A percentile compares a stretch with the other conserved stretches of the same genome.
Conservation (phyloP, 2,329 filamentous ascomycete genomes). For the Chlorencoelia australis region DNA sequence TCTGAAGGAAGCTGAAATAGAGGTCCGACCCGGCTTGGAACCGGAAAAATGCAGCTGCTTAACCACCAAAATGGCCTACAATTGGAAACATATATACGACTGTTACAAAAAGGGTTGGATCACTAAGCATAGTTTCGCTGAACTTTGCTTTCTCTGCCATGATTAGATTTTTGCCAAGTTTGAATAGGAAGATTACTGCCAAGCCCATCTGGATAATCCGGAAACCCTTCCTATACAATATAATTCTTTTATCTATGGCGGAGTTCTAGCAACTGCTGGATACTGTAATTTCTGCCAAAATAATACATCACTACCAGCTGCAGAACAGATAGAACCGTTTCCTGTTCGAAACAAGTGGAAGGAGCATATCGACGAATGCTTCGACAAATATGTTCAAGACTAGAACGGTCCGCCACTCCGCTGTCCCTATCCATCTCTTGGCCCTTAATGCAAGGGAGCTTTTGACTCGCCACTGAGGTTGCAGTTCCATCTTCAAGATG, state of each 20-base stretch:
- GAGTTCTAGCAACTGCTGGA: conserved; percentile 1
- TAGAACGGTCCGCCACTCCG: neutral
- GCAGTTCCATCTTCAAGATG: conserved; percentile 1
- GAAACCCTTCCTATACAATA: neutral
- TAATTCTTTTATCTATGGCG: neutral
- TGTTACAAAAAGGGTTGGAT: neutral
- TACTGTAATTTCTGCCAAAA: neutral
- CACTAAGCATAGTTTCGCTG: neutral
- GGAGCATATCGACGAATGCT: neutral
- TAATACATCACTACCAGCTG: neutral
- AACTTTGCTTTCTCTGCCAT: neutral
- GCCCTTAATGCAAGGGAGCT: neutral
- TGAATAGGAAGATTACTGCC: neutral
- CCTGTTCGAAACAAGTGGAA: conserved; percentile 1
- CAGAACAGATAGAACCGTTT: neutral
- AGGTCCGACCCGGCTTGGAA: neutral
- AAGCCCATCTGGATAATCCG: neutral
- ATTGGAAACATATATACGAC: conserved; percentile 4
- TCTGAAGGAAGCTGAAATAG: neutral
- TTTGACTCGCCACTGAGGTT: conserved; percentile 1
- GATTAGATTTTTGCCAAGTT: conserved; percentile 1
- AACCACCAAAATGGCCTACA: neutral
- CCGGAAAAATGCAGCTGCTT: neutral
- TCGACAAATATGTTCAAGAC: conserved; percentile 1
- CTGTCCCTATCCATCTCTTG: neutral